Evolutionary conservation across 805 yeast species (phyloP).

Genomic region (Limtongia smithiae): DNA sequence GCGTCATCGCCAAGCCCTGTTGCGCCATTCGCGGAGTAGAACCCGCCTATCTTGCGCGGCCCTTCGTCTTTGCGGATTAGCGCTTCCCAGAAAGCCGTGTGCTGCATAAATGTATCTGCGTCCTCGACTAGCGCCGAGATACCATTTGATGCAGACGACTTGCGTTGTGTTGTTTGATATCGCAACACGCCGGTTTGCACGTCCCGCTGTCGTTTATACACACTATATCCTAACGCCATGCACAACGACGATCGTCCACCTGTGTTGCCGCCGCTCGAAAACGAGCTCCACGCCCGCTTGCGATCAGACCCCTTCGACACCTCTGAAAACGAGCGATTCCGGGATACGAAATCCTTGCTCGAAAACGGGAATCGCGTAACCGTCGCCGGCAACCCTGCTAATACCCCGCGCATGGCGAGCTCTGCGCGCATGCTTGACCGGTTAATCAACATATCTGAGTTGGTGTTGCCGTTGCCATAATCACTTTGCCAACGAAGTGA

Average conservation of each 20-base stretch:
- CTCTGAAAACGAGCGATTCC: background rate
- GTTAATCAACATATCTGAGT: constrained; percentile 2
- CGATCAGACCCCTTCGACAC: no score
- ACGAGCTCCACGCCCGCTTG: constrained; percentile 6
- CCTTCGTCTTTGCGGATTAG: constrained; percentile 7
- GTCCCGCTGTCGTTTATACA: constrained; percentile 6
- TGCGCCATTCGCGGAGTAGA: constrained; percentile 9
- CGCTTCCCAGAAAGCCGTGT: constrained; percentile 15
- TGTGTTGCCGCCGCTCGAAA: background rate
- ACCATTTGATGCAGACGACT: no score
- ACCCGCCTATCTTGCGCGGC: constrained; percentile 19
- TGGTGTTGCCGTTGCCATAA: background rate
- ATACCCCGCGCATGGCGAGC: constrained; percentile 18
- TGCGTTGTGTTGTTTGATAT: background rate
- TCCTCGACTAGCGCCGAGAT: background rate
- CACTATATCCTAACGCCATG: constrained; percentile 11
- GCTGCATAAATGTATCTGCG: constrained; percentile 9
- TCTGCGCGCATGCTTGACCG: constrained; percentile 1
- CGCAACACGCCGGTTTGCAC: background rate
- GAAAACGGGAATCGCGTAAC: constrained; percentile 12
- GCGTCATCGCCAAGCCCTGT: background rate
- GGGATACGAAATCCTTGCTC: constrained; percentile 12
- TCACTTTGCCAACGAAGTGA: background rate
- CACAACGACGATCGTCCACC: background rate
- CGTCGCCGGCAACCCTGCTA: constrained; percentile 6